Evolutionary conservation across 306 rosid genomes (phyloP), one percentile per base, ranked within the genome.

Genomic region (Medicago lupulina): DNA sequence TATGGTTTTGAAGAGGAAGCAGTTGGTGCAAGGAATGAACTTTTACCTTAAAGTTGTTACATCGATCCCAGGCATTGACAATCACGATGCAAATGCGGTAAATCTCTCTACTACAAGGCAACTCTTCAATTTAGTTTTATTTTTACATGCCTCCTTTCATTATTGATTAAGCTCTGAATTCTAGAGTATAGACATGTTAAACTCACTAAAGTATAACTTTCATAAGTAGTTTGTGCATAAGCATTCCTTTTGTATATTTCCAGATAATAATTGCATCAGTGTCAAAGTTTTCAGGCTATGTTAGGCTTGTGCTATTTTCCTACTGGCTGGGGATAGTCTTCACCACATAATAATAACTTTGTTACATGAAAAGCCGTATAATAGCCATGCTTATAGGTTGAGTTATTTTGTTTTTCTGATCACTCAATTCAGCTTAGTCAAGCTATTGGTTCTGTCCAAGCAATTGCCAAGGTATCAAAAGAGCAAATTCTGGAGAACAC

Each of bases 61-160:
- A 55, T 84, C 95, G 70, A 85, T 94, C 63, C 95, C 96, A 38
- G 87, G 96, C 82, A 75, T 93, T 39, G 91, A 93, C 81, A 78
- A 72, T 81, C 97, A 94, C 61, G 96, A 94, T 71, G 97, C 97
- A 59, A 88, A 90, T 76, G 82, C 97, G 85, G 96, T 92, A 90
- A 83, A 64, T 68, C 79, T 46, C 59, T 80, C 36, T 80, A 67
- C 28, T 80, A 67, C 17, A 59, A 65, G 69, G 59, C 76, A 62
- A 36, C 25, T 71, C 50, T 62, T 71, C 41, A 64, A 7, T 12
- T 75, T 15, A 59, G 59, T 80, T 75, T 58, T 18, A 68, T 19
- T 40, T 70, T 79, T 82, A 23, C 76, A 76, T 59, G 65, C 57
- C 46, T 75, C 12, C 15, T 53, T 41, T 49, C 70, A 11, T 55